These are phyloP conservation scores for Plenodomus lindquistii DNA, from an alignment of 2,329 filamentous ascomycete species.

Conservation along the genomic window DNA sequence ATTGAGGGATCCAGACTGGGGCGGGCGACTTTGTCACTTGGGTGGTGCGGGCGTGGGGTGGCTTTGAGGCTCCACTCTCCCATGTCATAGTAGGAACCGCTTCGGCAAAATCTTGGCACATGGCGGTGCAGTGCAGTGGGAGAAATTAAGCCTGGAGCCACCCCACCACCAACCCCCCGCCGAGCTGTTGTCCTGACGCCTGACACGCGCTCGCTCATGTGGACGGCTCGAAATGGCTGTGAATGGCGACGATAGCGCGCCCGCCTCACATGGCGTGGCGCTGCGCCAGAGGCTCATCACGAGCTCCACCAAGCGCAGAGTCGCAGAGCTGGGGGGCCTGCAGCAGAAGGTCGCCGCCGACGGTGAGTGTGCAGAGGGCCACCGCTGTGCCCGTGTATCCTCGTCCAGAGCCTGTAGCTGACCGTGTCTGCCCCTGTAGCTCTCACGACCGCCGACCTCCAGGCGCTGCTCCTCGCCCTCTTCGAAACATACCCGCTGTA, in stretches of 20 bases:
- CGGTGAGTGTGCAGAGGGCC: constrained; percentile 43
- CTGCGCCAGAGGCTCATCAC: constrained; percentile 49
- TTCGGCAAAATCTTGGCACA: background rate
- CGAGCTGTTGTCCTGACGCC: background rate
- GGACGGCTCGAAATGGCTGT: constrained; percentile 42
- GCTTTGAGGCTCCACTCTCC: background rate
- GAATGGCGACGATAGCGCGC: constrained; percentile 39
- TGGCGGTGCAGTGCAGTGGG: background rate
- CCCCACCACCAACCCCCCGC: constrained; percentile 32
- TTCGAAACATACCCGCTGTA: constrained; percentile 90
- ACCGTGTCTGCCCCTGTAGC: constrained; percentile 31
- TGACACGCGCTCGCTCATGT: constrained; percentile 26
- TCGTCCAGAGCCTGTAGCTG: constrained; percentile 12
- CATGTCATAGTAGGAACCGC: background rate
- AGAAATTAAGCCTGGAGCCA: background rate
- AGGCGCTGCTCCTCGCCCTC: constrained; percentile 68
- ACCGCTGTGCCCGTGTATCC: no score
- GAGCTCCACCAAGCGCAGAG: constrained; percentile 54
- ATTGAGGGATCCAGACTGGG: background rate
- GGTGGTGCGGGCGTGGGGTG: background rate
- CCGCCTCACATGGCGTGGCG: constrained; percentile 38
- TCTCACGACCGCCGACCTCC: constrained; percentile 49
- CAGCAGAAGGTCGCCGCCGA: constrained; percentile 49
- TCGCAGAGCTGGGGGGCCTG: constrained; percentile 49
- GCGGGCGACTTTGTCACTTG: background rate